A percentile compares a stretch with the other conserved stretches of the same genome.
phyloP scores from a whole-genome alignment of 768 basidiomycete species.

The Amanita subjunquillea region DNA sequence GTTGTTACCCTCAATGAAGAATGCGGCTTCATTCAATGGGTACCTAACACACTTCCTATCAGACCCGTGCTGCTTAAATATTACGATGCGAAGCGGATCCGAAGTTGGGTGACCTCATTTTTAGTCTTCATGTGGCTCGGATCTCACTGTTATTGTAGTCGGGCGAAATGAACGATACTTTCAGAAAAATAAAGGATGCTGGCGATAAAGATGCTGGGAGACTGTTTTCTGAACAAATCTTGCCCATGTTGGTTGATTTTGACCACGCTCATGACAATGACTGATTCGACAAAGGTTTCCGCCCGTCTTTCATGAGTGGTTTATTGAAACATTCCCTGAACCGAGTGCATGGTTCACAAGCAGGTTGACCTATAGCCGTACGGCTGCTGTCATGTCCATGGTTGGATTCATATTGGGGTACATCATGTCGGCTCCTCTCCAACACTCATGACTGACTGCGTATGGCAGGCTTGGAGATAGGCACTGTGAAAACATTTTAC shows the following conservation, averaged over 20 bases:
- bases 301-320: slow-evolving; percentile 96
- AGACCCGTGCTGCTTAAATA: slow-evolving; percentile 61
- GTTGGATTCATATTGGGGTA: slow-evolving; percentile 95
- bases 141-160: slow-evolving; percentile 20
- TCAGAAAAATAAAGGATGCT: slow-evolving; percentile 39
- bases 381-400: slow-evolving; percentile 97
- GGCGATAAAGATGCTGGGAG: slow-evolving; percentile 40
- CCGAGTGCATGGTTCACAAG: slow-evolving; percentile 90
- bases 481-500: slow-evolving; percentile 92
- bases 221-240: slow-evolving; percentile 41
- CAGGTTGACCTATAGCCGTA: slow-evolving; percentile 78
- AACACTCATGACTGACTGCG: not conserved
- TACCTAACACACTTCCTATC: slow-evolving; percentile 81
- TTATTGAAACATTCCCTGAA: slow-evolving; percentile 93
- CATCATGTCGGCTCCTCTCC: slow-evolving; percentile 11
- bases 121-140: not conserved
- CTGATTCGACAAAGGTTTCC: slow-evolving; percentile 40
- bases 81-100: slow-evolving; percentile 43
- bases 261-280: not conserved
- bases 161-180: slow-evolving; percentile 32
- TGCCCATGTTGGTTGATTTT: slow-evolving; percentile 38
- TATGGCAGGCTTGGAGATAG: slow-evolving; percentile 82
- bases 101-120: slow-evolving; percentile 26
- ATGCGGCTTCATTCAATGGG: slow-evolving; percentile 98
- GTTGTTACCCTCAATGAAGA: slow-evolving; percentile 97